Base-by-base conservation (phyloP, 768 basidiomycete genomes). In the Daedaleopsis nitida region DNA sequence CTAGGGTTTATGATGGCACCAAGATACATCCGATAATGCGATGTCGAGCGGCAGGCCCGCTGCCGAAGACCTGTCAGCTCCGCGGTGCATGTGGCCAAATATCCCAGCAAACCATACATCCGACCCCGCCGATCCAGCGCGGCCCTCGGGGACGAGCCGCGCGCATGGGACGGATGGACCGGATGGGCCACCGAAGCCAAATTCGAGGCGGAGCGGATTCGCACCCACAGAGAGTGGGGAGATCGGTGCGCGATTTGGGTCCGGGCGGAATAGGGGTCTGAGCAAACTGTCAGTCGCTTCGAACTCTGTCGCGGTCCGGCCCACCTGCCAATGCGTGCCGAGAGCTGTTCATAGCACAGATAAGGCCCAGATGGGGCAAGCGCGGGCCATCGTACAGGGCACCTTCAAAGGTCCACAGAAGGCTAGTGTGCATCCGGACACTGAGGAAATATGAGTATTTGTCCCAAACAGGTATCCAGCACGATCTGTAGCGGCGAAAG, bases 1-100 rank as follows among this genome's bases (percentile, higher is more conserved):
- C n/a, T n/a, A 54, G 68, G 64, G 58, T 69, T 65, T 57, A 72
- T 64, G 59, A 72, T 69, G 48, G 58, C 53, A 54, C 52, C 67
- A 38, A 69, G 64, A 63, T 70, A 61, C 71, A 75, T 73, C 43
- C 58, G 51, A 59, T 52, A 43, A 48, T 47, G 37, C 23, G 60
- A 58, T 57, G 63, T 57, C 53, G 38, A 63, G 52, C 58, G 60
- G 54, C 59, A 64, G 34, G 44, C 35, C 53, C 60, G 52, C 24
- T 27, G 21, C 59, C 55, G 63, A 34, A 32, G 53, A 13, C 47
- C 47, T 42, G 51, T 55, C 34, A 51, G 39, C 47, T 53, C 57
- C 52, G 57, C 59, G 52, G 53, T 19, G 47, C 19, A 53, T 59
- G 56, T 52, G 61, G 38, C 58, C 58, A 37, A 53, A 39, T 23